phyloP scores from a whole-genome alignment of 306 rosid species.

The Boehmeria nivea region DNA sequence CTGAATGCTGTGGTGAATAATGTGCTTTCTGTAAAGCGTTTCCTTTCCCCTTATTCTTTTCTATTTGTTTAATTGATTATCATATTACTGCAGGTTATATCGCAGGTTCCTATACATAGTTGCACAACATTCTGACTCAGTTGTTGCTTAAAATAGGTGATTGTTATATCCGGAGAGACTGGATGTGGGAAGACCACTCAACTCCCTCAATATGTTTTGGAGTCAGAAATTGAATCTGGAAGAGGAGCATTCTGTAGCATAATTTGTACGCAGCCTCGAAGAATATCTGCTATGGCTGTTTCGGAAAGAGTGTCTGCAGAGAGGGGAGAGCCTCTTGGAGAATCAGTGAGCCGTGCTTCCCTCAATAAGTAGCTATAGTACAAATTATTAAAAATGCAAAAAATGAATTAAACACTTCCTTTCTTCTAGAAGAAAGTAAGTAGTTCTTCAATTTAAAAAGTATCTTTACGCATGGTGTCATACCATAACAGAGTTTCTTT shows the following conservation, averaged over 20 bases:
- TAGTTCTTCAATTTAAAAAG: conserved; percentile 31
- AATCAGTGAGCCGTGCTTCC: conserved; percentile 40
- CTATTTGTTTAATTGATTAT: no score
- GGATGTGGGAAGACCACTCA: conserved; percentile 68
- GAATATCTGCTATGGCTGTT: conserved; percentile 58
- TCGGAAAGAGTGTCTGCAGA: conserved; percentile 52
- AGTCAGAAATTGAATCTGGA: conserved; percentile 58
- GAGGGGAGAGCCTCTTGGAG: conserved; percentile 57
- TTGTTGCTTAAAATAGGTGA: conserved; percentile 27
- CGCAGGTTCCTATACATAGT: background rate
- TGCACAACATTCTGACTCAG: conserved; percentile 1
- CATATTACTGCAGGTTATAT: no score
- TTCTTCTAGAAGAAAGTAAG: conserved; percentile 18
- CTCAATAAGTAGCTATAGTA: conserved; percentile 14
- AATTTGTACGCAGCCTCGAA: conserved; percentile 53
- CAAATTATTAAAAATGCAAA: no score
- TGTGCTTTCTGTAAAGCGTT: no score
- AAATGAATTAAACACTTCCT: background rate
- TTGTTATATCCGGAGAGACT: conserved; percentile 58
- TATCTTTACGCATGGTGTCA: conserved; percentile 54
- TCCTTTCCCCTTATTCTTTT: no score
- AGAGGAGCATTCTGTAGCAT: conserved; percentile 58
- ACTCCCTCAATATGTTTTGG: conserved; percentile 53
- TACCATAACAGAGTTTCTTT: conserved; percentile 74
- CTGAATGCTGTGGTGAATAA: no score